These are phyloP conservation scores for Kazachstania viticola DNA, from an alignment of 805 yeast species.

Conservation along the genomic window DNA sequence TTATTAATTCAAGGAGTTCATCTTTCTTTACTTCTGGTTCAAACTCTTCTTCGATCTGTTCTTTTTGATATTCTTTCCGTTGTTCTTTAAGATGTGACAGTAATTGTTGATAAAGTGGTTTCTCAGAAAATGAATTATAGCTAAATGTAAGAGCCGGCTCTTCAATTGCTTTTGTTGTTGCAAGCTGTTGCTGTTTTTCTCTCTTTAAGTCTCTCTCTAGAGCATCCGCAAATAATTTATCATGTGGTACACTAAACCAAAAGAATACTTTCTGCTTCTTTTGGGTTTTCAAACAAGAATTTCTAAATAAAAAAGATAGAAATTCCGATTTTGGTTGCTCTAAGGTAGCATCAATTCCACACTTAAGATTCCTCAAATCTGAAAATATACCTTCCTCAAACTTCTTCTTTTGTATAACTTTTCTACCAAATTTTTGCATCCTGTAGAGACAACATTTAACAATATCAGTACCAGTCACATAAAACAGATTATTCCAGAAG, in stretches of 20 bases:
- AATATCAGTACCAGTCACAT: slow-evolving; percentile 91
- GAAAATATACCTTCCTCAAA: slow-evolving; percentile 95
- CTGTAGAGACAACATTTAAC: slow-evolving; percentile 84
- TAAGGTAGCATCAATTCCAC: slow-evolving; percentile 76
- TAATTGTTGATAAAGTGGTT: slow-evolving; percentile 45
- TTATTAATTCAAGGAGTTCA: no score
- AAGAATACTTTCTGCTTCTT: slow-evolving; percentile 94
- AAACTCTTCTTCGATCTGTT: not conserved
- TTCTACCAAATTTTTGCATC: slow-evolving; percentile 82
- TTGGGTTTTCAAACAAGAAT: slow-evolving; percentile 83
- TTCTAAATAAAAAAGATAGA: slow-evolving; percentile 70
- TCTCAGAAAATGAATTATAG: slow-evolving; percentile 37
- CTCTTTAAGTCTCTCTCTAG: slow-evolving; percentile 82
- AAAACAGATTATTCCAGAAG: slow-evolving; percentile 80
- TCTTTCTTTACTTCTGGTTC: not conserved
- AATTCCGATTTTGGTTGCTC: slow-evolving; percentile 83
- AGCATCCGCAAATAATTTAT: slow-evolving; percentile 84
- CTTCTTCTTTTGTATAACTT: slow-evolving; percentile 75
- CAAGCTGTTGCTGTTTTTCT: slow-evolving; percentile 46
- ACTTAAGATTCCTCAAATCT: slow-evolving; percentile 75
- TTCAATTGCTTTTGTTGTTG: slow-evolving; percentile 59
- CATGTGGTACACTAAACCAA: slow-evolving; percentile 95
- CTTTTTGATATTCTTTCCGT: not conserved
- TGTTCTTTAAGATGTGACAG: slow-evolving; percentile 2
- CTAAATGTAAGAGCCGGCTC: slow-evolving; percentile 77